Evolutionary conservation across 345 rosid species (phyloP), one percentile per base, ranked within the genome.

Genomic region (Dipteronia dyeriana): DNA sequence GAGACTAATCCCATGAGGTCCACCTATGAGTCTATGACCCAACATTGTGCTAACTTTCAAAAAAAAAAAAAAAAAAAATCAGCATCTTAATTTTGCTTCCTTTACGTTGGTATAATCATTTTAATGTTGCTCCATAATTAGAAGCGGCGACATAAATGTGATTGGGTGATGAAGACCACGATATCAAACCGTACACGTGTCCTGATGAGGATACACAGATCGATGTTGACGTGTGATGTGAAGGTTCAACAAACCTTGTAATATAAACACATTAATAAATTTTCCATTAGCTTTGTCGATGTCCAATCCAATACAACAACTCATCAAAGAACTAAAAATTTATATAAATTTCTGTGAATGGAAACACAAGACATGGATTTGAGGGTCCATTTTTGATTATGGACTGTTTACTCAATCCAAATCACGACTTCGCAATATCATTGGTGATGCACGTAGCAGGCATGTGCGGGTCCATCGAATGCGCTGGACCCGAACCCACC

Each of bases 321-420:
- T 26, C 38, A 34, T 4, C 4, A 5, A 34, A 34, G 5, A 31
- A 0, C 0, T 4, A 65, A 6, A 9, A 31, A 11, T 29, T 71
- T 71, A 10, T 16, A 8, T 38, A 56, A 29, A 71, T 9, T 57
- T 57, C 57, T 20, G 51, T 6, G 54, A 73, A 49, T 19, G 72
- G 78, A 63, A 78, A 62, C 81, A 68, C 76, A 10, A 73, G 78
- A 71, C 56, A 31, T 82, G 76, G 75, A 20, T 45, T 38, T 49
- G 56, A 75, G 79, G 51, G 26, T 6, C 63, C 63, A 41, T 41
- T 41, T 41, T 41, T 41, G 38, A 34, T 41, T 41, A 41, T 8
- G 11, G 11, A 41, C 1, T 9, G 7, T 41, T 41, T 41, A 7
- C 45, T 41, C 9, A 9, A 41, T 41, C 6, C 6, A 5, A 25